Evolutionary conservation across 1,284 basidiomycete species (phyloP).

Genomic region (Tilletia setariae): DNA sequence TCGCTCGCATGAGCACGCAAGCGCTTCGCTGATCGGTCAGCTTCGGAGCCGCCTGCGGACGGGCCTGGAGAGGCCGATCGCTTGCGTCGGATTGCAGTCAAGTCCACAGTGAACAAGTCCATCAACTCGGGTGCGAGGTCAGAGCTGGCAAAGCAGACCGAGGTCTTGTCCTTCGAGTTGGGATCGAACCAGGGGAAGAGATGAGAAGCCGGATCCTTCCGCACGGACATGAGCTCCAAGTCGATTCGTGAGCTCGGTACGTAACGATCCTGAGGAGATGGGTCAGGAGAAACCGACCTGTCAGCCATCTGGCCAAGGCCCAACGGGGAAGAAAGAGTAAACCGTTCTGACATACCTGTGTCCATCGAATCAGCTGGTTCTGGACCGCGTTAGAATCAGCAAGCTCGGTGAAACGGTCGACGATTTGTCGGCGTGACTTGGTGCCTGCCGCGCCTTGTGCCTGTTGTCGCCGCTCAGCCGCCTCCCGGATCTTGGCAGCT

Average conservation of each 20-base stretch:
- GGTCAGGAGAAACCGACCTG: neutral
- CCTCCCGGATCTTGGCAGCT: conserved; percentile 54
- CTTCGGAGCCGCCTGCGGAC: conserved; percentile 56
- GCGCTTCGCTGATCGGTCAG: conserved; percentile 46
- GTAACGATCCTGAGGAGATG: conserved; percentile 63
- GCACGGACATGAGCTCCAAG: conserved; percentile 76
- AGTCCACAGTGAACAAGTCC: conserved; percentile 77
- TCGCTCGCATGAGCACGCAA: conserved; percentile 53
- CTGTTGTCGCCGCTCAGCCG: conserved; percentile 34
- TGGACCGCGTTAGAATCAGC: conserved; percentile 51
- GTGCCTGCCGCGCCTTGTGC: conserved; percentile 33
- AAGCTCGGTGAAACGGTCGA: conserved; percentile 59
- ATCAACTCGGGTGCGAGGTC: conserved; percentile 76
- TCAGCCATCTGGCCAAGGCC: neutral
- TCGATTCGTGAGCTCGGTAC: conserved; percentile 75
- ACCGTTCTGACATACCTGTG: neutral
- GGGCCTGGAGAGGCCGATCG: conserved; percentile 48
- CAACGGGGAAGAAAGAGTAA: too few relatives aligned
- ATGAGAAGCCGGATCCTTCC: conserved; percentile 75
- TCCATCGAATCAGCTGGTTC: neutral
- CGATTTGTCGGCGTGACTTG: conserved; percentile 57
- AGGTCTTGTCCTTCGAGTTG: conserved; percentile 64
- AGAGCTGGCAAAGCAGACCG: conserved; percentile 69
- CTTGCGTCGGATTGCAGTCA: conserved; percentile 54
- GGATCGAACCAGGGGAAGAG: conserved; percentile 65